Base-by-base conservation (phyloP, 139 green algal species). In the Chlamydomonas incerta region DNA sequence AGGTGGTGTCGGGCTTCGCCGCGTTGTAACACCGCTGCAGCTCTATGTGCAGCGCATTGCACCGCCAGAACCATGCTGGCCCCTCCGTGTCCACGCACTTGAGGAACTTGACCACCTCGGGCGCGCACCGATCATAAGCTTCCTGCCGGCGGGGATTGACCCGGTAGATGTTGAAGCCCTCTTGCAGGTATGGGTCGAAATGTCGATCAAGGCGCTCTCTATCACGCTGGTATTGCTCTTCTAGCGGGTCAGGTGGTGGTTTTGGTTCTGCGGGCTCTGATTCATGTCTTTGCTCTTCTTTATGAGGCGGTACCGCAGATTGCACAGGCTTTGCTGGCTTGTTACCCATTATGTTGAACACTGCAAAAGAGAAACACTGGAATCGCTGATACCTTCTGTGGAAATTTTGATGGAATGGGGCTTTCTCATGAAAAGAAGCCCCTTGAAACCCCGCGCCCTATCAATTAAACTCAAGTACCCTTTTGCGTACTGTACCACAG, bases 81-180 rank as follows among this genome's bases (percentile, higher is more conserved):
- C 80, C 80, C 35, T 86, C 80, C 17, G 29, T 17, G 23, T 86
- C 80, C 6, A 86, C 80, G 68, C 80, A 86, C 80, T 86, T 86
- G 2, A 86, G 50, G 55, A 86, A 79, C 33, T 60, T 66, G 33
- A 86, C 80, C 13, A 86, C 68, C 23, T 86, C 33, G 34, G 80
- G 80, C 8, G 80, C 68, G 34, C 80, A 86, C 14, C 35, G 52
- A 26, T 86, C 55, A 55, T 86, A 86, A 15, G 80, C 80, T 55
- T 86, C 68, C 55, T 86, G 80, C 52, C 80, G 80, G 11, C 80
- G 68, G 1, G 80, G 80, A 34, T 86, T 86, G 34, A 50, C 46
- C 17, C 71, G 73, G 35, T 86, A 71, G 52, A 86, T 62, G 34
- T 50, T 86, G 34, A 86, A 86, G 33, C 68, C 35, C 10, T 86